Percentiles rank a stretch among this genome's conserved stretches.
These are phyloP conservation scores for Coffea canephora DNA, from an alignment of 257 asterid genomes.

Conservation along the genomic window DNA sequence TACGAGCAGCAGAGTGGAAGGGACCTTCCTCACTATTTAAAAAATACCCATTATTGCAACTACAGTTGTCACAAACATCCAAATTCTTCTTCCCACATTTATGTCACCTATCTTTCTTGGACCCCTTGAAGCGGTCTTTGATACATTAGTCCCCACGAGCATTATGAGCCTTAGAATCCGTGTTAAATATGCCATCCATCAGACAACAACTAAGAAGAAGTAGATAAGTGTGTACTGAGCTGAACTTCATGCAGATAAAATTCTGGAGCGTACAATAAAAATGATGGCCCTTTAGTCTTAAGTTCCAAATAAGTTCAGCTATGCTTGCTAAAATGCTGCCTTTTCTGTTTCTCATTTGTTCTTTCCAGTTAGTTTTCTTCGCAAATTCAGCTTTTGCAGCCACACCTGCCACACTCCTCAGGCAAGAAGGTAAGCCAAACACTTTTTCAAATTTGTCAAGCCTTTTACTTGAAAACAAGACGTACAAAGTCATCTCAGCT, in stretches of 20 bases:
- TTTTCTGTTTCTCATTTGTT: slow-evolving; percentile 23
- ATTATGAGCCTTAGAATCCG: neutral
- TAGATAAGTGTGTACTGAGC: neutral
- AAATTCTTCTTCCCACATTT: neutral
- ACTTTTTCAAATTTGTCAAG: neutral
- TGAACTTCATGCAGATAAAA: neutral
- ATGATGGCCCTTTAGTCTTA: neutral
- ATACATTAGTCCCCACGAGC: neutral
- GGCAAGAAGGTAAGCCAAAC: slow-evolving; percentile 48
- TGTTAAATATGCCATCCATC: neutral
- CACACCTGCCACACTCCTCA: slow-evolving; percentile 41
- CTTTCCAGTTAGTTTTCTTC: slow-evolving; percentile 30
- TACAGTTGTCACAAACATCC: neutral
- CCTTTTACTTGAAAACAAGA: neutral
- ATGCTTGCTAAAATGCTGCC: slow-evolving; percentile 15
- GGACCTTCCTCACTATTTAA: neutral
- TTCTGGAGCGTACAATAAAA: neutral
- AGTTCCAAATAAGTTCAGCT: neutral
- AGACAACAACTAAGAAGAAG: neutral
- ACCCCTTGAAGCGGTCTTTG: neutral
- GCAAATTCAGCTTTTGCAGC: slow-evolving; percentile 32
- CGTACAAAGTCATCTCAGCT: no score
- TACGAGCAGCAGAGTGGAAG: neutral
- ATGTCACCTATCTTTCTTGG: neutral
- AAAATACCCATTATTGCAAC: neutral